Conservation (phyloP, 495 filamentous ascomycete species). For the Staphylotrichum longicolle region DNA sequence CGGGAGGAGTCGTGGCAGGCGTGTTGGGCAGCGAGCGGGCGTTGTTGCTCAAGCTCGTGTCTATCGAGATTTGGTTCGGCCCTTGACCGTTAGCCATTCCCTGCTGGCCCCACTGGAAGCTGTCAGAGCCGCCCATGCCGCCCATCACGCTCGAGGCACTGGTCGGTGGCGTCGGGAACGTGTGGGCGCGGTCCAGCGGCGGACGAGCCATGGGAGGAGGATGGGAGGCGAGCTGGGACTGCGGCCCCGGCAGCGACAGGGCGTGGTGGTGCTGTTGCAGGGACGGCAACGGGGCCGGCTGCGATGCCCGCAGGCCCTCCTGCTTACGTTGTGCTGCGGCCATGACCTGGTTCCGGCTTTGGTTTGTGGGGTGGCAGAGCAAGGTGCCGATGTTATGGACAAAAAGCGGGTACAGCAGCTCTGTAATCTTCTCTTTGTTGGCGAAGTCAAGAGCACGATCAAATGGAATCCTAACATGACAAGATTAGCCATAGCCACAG, state of each 20-base stretch:
- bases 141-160: slow-evolving; percentile 88
- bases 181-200: slow-evolving; percentile 74
- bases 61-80: slow-evolving; percentile 76
- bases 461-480: slow-evolving; percentile 81
- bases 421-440: slow-evolving; percentile 99
- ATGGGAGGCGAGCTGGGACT: slow-evolving; percentile 73
- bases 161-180: slow-evolving; percentile 91
- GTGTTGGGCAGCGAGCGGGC: slow-evolving; percentile 89
- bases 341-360: slow-evolving; percentile 78
- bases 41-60: slow-evolving; percentile 76
- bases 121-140: slow-evolving; percentile 67
- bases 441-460: slow-evolving; percentile 95
- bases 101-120: slow-evolving; percentile 70
- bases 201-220: slow-evolving; percentile 62
- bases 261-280: slow-evolving; percentile 76
- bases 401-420: slow-evolving; percentile 90
- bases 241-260: slow-evolving; percentile 67
- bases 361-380: slow-evolving; percentile 91
- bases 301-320: slow-evolving; percentile 52
- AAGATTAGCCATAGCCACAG: slow-evolving; percentile 13
- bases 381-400: slow-evolving; percentile 96
- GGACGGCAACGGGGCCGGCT: slow-evolving; percentile 55
- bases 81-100: slow-evolving; percentile 64
- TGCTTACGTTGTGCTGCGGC: slow-evolving; percentile 68
- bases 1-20: slow-evolving; percentile 87